Evolutionary conservation across 768 basidiomycete genomes (phyloP), one percentile per base, ranked within the genome.

Genomic region (Hydnomerulius pinastri): DNA sequence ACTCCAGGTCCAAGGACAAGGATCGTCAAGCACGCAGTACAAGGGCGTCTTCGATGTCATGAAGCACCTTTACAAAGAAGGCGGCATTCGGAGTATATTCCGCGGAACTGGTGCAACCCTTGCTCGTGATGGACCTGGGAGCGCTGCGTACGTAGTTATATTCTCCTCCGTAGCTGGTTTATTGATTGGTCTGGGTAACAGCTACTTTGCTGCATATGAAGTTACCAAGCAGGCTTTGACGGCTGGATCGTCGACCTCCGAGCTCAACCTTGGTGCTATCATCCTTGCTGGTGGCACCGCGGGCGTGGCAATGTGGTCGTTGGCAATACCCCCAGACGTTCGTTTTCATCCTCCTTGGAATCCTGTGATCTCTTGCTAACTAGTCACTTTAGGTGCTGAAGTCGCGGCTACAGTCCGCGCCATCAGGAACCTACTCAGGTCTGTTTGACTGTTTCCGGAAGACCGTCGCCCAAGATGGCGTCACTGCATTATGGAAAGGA

Each of bases 121-220:
- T 12, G 90, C 87, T 36, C 82, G 97, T 51, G 97, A 99, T 69
- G 95, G 93, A 33, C 97, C 97, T 1, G 97, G 97, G 40, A 92
- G 89, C 66, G 97, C 97, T 55, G 95, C 90, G 88, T 97, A 73
- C 65, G 92, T 77, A 15, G 32, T 33, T 43, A 33, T 39, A 15
- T 51, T 9, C 30, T 33, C 27, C 27, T 28, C 5, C 23, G 46
- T 15, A 52, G 25, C 15, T n/a, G 23, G 61, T 33, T 40, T 58
- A 24, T 52, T 46, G n/a, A 20, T 12, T 4, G 4, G 33, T 35
- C 17, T 40, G 6, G 51, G 15, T 17, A 40, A 38, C 58, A 96
- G 92, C 41, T 98, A 98, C 74, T 99, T 99, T 65, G 95, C 94
- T 15, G 87, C 94, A 10, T 99, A 99, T 66, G 97, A 99, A 71